A percentile compares a stretch with the other conserved stretches of the same genome.
Conservation (phyloP, 345 rosid species). For the Pugionium dolabratum region DNA sequence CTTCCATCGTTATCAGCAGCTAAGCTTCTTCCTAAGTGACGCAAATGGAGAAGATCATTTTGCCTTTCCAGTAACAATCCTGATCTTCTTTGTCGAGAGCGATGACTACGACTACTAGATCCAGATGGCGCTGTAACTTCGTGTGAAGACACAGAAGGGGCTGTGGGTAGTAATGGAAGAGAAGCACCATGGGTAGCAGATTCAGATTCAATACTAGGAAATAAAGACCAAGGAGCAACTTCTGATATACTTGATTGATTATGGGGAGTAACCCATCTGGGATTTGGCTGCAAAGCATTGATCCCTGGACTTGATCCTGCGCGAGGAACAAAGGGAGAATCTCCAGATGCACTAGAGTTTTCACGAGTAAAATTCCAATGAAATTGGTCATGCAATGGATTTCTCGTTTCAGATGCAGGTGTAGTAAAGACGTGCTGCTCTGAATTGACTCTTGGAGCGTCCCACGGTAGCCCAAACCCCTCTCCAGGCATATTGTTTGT, state of each 20-base stretch:
- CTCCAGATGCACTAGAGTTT: slow-evolving; percentile 44
- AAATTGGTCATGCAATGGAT: slow-evolving; percentile 55
- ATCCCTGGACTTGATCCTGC: slow-evolving; percentile 55
- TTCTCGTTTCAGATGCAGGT: slow-evolving; percentile 58
- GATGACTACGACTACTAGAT: slow-evolving; percentile 51
- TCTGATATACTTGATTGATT: slow-evolving; percentile 56
- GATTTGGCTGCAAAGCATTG: slow-evolving; percentile 46
- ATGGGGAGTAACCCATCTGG: slow-evolving; percentile 52
- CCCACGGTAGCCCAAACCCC: slow-evolving; percentile 53
- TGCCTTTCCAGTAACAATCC: slow-evolving; percentile 56
- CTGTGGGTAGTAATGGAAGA: slow-evolving; percentile 56
- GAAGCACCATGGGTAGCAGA: slow-evolving; percentile 54
- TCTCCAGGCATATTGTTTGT: slow-evolving; percentile 47
- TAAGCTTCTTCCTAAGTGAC: slow-evolving; percentile 64
- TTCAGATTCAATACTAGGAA: slow-evolving; percentile 57
- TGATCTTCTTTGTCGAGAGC: slow-evolving; percentile 52
- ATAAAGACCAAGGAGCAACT: slow-evolving; percentile 71
- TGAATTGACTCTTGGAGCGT: slow-evolving; percentile 46
- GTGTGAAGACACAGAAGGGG: slow-evolving; percentile 52
- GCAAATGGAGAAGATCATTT: slow-evolving; percentile 55
- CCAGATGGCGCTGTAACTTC: slow-evolving; percentile 53
- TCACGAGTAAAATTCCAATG: slow-evolving; percentile 65
- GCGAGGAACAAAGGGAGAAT: slow-evolving; percentile 47
- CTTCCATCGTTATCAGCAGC: slow-evolving; percentile 75
- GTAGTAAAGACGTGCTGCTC: slow-evolving; percentile 58